A percentile compares a stretch with the other conserved stretches of the same genome.
phyloP scores from a whole-genome alignment of 768 basidiomycete species.

The Hypholoma fasciculare region DNA sequence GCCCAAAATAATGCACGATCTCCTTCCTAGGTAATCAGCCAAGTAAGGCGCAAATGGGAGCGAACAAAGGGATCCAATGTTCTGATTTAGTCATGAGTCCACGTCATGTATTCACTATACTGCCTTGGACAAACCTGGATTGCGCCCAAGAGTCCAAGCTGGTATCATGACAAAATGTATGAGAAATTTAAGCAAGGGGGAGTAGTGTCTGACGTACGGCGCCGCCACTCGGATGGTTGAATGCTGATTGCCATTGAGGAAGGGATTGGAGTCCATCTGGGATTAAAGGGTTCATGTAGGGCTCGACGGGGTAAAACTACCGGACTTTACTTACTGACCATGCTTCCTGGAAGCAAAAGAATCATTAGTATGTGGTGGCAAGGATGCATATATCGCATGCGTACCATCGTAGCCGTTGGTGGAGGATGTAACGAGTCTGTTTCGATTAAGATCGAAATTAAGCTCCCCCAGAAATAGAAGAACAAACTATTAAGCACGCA shows the following conservation, averaged over 20 bases:
- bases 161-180: background rate
- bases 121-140: constrained; percentile 14
- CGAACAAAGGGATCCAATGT: constrained; percentile 21
- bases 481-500: background rate
- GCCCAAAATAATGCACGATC: constrained; percentile 48
- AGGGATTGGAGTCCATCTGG: constrained; percentile 23
- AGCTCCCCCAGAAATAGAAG: background rate
- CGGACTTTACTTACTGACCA: constrained; percentile 21
- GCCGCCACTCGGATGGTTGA: constrained; percentile 18
- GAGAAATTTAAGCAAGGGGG: background rate
- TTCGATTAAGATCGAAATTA: background rate
- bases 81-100: constrained; percentile 4
- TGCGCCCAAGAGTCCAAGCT: constrained; percentile 23
- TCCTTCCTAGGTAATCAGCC: constrained; percentile 52
- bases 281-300: background rate
- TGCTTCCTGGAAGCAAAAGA: constrained; percentile 20
- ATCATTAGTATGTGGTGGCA: background rate
- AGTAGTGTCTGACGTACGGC: constrained; percentile 10
- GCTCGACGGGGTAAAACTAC: too few species aligned
- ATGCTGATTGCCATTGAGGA: constrained; percentile 19
- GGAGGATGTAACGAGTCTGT: constrained; percentile 24
- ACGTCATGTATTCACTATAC: background rate
- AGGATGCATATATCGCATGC: constrained; percentile 14
- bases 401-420: constrained; percentile 24
- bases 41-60: constrained; percentile 23